Percentiles rank a stretch among this genome's conserved stretches.
phyloP scores from a whole-genome alignment of 2,329 filamentous ascomycete species.

The Xylaria sp. region DNA sequence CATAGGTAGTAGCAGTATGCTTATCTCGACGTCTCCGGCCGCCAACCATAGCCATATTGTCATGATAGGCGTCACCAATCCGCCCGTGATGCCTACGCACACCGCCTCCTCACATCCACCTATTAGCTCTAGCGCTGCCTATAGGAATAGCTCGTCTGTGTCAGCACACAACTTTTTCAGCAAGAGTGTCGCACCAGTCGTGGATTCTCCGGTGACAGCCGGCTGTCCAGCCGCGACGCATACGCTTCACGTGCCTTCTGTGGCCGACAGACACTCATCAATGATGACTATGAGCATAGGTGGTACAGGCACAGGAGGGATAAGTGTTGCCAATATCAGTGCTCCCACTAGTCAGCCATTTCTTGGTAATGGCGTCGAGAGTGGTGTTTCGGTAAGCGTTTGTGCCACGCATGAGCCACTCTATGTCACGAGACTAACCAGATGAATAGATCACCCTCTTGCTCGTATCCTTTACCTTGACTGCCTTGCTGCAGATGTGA shows the following conservation, averaged over 20 bases:
- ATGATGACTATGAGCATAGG: slow-evolving; percentile 11
- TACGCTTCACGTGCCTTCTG: slow-evolving; percentile 10
- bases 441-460: slow-evolving; percentile 42
- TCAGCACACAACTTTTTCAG: background rate
- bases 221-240: slow-evolving; percentile 23
- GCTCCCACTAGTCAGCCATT: slow-evolving; percentile 39
- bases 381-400: slow-evolving; percentile 43
- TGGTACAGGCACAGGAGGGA: slow-evolving; percentile 35
- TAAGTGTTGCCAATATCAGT: slow-evolving; percentile 36
- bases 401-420: background rate
- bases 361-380: slow-evolving; percentile 34
- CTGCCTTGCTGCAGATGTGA: slow-evolving; percentile 42
- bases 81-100: slow-evolving; percentile 19
- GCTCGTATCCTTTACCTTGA: slow-evolving; percentile 39
- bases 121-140: background rate
- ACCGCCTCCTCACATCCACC: slow-evolving; percentile 2
- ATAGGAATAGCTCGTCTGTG: background rate
- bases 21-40: slow-evolving; percentile 3
- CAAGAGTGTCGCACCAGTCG: slow-evolving; percentile 4
- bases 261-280: slow-evolving; percentile 25
- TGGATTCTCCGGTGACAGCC: background rate
- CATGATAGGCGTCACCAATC: slow-evolving; percentile 19
- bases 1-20: slow-evolving; percentile 24
- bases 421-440: slow-evolving; percentile 32
- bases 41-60: slow-evolving; percentile 9